Conservation (phyloP, 805 yeast genomes). For the Priceomyces melissophilus region DNA sequence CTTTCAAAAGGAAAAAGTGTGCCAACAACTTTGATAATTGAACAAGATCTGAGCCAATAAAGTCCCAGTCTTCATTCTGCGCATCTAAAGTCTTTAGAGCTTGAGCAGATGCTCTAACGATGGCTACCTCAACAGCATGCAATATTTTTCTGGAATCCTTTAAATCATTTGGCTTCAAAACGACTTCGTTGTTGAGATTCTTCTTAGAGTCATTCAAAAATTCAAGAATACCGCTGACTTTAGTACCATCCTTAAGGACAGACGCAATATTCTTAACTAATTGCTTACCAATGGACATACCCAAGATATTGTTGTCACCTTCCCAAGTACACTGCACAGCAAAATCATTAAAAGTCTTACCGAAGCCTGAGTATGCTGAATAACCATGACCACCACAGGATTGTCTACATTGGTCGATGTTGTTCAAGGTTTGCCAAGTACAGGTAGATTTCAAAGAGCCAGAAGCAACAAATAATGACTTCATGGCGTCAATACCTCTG, state of each 20-base stretch:
- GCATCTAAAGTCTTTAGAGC: slow-evolving; percentile 28
- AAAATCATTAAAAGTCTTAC: slow-evolving; percentile 83
- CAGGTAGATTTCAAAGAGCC: slow-evolving; percentile 83
- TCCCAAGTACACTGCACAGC: slow-evolving; percentile 98
- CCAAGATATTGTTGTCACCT: slow-evolving; percentile 85
- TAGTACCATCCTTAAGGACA: slow-evolving; percentile 36
- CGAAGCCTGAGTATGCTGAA: slow-evolving; percentile 85
- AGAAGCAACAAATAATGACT: slow-evolving; percentile 73
- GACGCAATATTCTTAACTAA: slow-evolving; percentile 49
- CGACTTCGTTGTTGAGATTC: slow-evolving; percentile 14
- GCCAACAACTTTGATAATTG: slow-evolving; percentile 45
- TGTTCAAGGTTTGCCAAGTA: slow-evolving; percentile 74
- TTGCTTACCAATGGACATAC: slow-evolving; percentile 79
- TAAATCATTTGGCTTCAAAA: slow-evolving; percentile 14
- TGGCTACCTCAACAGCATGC: slow-evolving; percentile 31
- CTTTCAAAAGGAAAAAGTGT: slow-evolving; percentile 40
- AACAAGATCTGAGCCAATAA: slow-evolving; percentile 43
- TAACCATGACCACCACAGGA: slow-evolving; percentile 95
- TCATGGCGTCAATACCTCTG: slow-evolving; percentile 56
- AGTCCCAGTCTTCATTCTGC: slow-evolving; percentile 42
- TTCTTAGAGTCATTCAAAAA: slow-evolving; percentile 37
- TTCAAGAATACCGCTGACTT: slow-evolving; percentile 42
- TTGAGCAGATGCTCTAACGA: slow-evolving; percentile 35
- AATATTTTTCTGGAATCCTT: slow-evolving; percentile 19
- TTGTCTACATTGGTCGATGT: slow-evolving; percentile 86